A percentile compares a stretch with the other conserved stretches of the same genome.
phyloP scores from a whole-genome alignment of 352 stramenopile species.

The Pythium aristosporum region DNA sequence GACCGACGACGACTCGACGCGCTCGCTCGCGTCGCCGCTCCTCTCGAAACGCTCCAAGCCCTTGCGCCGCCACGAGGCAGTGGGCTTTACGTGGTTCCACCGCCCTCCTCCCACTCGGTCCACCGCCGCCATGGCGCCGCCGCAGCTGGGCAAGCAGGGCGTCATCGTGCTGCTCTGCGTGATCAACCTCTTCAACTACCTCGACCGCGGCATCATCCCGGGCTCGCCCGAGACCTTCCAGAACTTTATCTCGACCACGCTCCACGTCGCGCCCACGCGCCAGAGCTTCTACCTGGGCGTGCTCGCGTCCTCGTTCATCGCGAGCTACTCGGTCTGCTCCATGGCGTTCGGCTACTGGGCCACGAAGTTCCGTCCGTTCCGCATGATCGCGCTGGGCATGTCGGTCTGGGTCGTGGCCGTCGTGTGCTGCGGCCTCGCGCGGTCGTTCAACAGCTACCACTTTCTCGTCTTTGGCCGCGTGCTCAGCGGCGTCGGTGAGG shows the following conservation, averaged over 20 bases:
- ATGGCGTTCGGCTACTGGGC: slow-evolving; percentile 91
- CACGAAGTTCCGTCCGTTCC: slow-evolving; percentile 87
- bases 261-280: slow-evolving; percentile 53
- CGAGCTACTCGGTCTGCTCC: slow-evolving; percentile 90
- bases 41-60: slow-evolving; percentile 7
- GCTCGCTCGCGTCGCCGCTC: slow-evolving; percentile 21
- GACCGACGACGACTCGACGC: neutral
- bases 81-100: slow-evolving; percentile 25
- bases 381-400: slow-evolving; percentile 88
- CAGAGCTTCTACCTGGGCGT: slow-evolving; percentile 86
- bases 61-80: slow-evolving; percentile 2
- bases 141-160: slow-evolving; percentile 24
- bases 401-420: slow-evolving; percentile 89
- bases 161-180: slow-evolving; percentile 84
- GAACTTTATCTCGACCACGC: slow-evolving; percentile 87
- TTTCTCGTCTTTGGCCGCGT: slow-evolving; percentile 87
- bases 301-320: slow-evolving; percentile 93
- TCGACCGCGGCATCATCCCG: slow-evolving; percentile 95
- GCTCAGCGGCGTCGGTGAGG: slow-evolving; percentile 89
- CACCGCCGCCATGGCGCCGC: slow-evolving; percentile 10
- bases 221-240: slow-evolving; percentile 91
- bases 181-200: slow-evolving; percentile 94
- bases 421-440: slow-evolving; percentile 81
- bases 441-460: slow-evolving; percentile 81
- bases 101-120: neutral